These are phyloP conservation scores for Nitzschia putrida DNA, from an alignment of 108 stramenopile species.

Conservation along the genomic window DNA sequence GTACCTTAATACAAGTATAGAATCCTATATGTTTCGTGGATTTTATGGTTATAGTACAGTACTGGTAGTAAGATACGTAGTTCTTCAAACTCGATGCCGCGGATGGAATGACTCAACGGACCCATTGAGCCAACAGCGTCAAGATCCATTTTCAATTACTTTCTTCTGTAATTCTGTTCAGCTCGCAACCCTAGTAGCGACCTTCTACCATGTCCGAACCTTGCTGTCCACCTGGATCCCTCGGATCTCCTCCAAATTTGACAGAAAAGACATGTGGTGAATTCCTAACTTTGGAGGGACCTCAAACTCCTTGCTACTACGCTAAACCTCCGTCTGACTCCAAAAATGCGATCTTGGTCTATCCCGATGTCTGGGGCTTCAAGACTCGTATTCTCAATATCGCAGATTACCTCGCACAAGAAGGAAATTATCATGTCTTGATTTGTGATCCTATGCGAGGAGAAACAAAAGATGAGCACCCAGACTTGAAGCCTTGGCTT, in stretches of 20 bases:
- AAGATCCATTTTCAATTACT: too few relatives aligned
- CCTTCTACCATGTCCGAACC: slow-evolving; percentile 1
- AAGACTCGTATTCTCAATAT: slow-evolving; percentile 33
- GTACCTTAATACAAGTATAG: too few relatives aligned
- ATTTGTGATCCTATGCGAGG: slow-evolving; percentile 41
- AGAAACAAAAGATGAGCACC: slow-evolving; percentile 40
- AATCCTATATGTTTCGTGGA: too few relatives aligned
- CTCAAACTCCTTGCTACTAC: slow-evolving; percentile 19
- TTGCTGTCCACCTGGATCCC: slow-evolving; percentile 26
- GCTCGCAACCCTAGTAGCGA: neutral
- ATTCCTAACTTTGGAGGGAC: slow-evolving; percentile 1
- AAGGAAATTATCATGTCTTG: slow-evolving; percentile 26
- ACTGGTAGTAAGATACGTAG: too few relatives aligned
- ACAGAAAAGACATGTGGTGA: slow-evolving; percentile 4
- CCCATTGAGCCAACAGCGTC: too few relatives aligned
- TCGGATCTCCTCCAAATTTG: neutral
- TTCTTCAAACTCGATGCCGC: too few relatives aligned
- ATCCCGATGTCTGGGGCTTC: slow-evolving; percentile 35
- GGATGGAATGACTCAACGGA: too few relatives aligned
- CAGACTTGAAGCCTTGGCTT: slow-evolving; percentile 33
- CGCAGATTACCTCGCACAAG: slow-evolving; percentile 33
- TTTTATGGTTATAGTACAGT: too few relatives aligned
- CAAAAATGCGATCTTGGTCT: neutral
- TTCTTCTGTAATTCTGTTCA: too few relatives aligned
- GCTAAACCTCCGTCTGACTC: neutral